Base-by-base conservation (phyloP, 306 rosid genomes). In the Quercus variabilis region DNA sequence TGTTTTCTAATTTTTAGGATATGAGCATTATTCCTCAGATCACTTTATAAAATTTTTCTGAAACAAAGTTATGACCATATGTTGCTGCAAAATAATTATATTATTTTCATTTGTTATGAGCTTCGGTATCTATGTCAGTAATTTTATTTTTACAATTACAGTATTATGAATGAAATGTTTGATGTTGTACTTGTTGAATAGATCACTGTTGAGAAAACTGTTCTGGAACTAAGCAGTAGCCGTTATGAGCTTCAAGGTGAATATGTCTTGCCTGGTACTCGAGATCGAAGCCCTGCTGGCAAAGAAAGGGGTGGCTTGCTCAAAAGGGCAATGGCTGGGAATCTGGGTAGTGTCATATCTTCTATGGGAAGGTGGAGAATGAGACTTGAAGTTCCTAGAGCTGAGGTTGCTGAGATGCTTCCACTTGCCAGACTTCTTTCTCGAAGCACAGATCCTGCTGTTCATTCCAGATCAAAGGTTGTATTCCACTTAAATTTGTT, bases 341-440 rank as follows among this genome's bases (percentile, higher is more conserved):
- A 90, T 86, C 90, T 95, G 69, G 87, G 95, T 69, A 92, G 94
- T 82, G 92, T 85, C 82, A 90, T 94, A 84, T 95, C 99, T 75
- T 92, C 99, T 19, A 84, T 91, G 96, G 99, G 99, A 26, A 90
- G 99, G 85, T 95, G 99, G 99, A 89, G 98, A 87, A 90, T 92
- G 97, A 91, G 92, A 75, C 90, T 95, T 69, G 99, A 92, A 83
- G 96, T 93, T 80, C 87, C 76, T 51, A 86, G 88, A 80, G 97
- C 97, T 76, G 99, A 95, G 85, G 91, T 91, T 65, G 92, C 96
- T 69, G 99, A 95, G 91, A 89, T 92, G 92, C 98, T 95, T 90
- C 99, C 99, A 77, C 93, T 91, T 84, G 98, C 96, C 30, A 90
- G 99, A 78, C 90, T 92, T 78, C 90, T 95, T 80, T 92, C 94